phyloP scores from a whole-genome alignment of 108 stramenopile genomes.

The Licmophora abbreviata region DNA sequence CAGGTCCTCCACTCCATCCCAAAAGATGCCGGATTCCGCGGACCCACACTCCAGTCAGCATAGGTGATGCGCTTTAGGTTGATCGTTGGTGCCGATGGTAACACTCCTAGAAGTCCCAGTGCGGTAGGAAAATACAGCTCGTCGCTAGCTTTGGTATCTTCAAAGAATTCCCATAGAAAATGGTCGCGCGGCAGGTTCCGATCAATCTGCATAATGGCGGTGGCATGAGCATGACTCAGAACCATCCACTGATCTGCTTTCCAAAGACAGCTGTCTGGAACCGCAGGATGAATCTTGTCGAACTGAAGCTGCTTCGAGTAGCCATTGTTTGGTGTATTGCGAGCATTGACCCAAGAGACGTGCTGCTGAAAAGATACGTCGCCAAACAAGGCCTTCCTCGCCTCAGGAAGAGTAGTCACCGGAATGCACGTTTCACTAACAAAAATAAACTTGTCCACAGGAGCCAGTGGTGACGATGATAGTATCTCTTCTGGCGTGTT shows the following conservation, averaged over 20 bases:
- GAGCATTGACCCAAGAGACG: slow-evolving; percentile 71
- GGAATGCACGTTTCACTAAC: slow-evolving; percentile 84
- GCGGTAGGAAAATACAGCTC: slow-evolving; percentile 83
- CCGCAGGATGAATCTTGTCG: slow-evolving; percentile 44
- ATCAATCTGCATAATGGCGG: slow-evolving; percentile 37
- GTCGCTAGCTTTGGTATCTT: slow-evolving; percentile 66
- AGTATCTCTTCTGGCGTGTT: slow-evolving; percentile 4
- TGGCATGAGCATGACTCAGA: slow-evolving; percentile 51
- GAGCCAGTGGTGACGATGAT: slow-evolving; percentile 20
- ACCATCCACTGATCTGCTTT: slow-evolving; percentile 89
- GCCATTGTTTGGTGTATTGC: slow-evolving; percentile 74
- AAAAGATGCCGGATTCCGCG: slow-evolving; percentile 75
- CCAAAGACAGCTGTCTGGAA: slow-evolving; percentile 69
- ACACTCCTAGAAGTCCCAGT: slow-evolving; percentile 52
- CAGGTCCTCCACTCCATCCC: slow-evolving; percentile 36
- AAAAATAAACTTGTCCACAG: slow-evolving; percentile 75
- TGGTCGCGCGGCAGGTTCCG: slow-evolving; percentile 41
- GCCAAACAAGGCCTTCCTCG: slow-evolving; percentile 39
- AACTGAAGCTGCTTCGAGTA: slow-evolving; percentile 80
- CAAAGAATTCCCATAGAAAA: slow-evolving; percentile 59
- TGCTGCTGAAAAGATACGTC: not conserved
- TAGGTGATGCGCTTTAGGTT: slow-evolving; percentile 45
- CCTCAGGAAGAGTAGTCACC: slow-evolving; percentile 54
- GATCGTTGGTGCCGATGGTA: slow-evolving; percentile 16
- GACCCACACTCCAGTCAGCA: slow-evolving; percentile 73